A percentile compares a stretch with the other conserved stretches of the same genome.
Evolutionary conservation across 2,329 filamentous ascomycete genomes (phyloP).

Genomic region (Septoria petroselini): DNA sequence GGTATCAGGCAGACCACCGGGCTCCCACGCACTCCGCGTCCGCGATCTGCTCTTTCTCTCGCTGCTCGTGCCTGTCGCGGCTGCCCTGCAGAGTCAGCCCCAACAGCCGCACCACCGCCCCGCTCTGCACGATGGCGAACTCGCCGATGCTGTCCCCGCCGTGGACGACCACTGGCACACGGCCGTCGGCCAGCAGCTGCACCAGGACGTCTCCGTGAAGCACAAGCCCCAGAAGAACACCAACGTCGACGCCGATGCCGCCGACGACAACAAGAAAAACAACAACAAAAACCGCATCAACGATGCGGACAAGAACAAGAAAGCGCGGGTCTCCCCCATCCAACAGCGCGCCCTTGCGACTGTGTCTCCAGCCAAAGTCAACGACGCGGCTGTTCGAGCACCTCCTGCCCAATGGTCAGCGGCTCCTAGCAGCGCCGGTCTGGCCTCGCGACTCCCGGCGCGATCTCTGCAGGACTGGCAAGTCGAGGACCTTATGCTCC

Average conservation of each 20-base stretch:
- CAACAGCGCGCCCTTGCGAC: constrained; percentile 95
- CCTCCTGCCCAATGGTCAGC: constrained; percentile 63
- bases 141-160: constrained; percentile 25
- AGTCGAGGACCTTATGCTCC: constrained; percentile 99
- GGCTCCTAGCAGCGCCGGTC: constrained; percentile 52
- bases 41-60: constrained; percentile 34
- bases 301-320: constrained; percentile 30
- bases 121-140: constrained; percentile 20
- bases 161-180: constrained; percentile 22
- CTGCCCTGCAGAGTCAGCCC: constrained; percentile 42
- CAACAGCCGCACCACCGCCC: constrained; percentile 23
- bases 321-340: constrained; percentile 33
- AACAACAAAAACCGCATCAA: constrained; percentile 18
- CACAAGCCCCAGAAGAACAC: constrained; percentile 32
- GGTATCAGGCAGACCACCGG: constrained; percentile 34
- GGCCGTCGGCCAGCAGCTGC: constrained; percentile 29
- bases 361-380: constrained; percentile 80
- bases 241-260: constrained; percentile 18
- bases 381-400: constrained; percentile 80
- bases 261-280: constrained; percentile 19
- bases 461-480: constrained; percentile 98
- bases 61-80: constrained; percentile 34
- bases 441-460: constrained; percentile 82
- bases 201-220: constrained; percentile 28
- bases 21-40: constrained; percentile 29